phyloP scores from a whole-genome alignment of 495 filamentous ascomycete genomes.

The Neurospora pannonica region DNA sequence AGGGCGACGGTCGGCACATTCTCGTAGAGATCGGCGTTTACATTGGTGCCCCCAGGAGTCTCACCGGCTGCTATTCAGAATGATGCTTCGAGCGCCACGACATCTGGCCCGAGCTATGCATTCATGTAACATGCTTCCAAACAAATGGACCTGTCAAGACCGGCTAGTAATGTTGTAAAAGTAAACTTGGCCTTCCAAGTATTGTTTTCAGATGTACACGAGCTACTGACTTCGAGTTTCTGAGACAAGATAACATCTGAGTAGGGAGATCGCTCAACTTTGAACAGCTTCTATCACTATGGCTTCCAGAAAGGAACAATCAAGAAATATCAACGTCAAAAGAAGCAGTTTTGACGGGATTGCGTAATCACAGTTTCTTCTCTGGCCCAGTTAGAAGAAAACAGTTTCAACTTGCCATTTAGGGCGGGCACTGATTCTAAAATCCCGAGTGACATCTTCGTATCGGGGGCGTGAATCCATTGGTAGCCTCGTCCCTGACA shows the following conservation, averaged over 20 bases:
- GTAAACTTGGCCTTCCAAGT: background rate
- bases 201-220: background rate
- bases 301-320: background rate
- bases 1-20: conserved; percentile 33
- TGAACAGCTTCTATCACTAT: background rate
- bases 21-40: conserved; percentile 64
- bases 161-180: background rate
- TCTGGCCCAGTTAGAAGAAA: too few species aligned
- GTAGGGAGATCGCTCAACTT: background rate
- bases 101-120: conserved; percentile 53
- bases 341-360: background rate
- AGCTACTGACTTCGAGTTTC: background rate
- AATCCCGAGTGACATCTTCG: background rate
- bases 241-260: background rate
- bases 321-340: background rate
- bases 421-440: background rate
- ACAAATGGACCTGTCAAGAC: background rate
- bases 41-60: conserved; percentile 64
- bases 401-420: background rate
- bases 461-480: background rate
- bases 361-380: background rate
- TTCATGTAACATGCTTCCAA: background rate
- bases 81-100: conserved; percentile 81
- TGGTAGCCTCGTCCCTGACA: too few species aligned
- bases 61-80: conserved; percentile 69